These are phyloP conservation scores for Sclerotinia borealis DNA, from an alignment of 2,329 filamentous ascomycete species.

Conservation along the genomic window DNA sequence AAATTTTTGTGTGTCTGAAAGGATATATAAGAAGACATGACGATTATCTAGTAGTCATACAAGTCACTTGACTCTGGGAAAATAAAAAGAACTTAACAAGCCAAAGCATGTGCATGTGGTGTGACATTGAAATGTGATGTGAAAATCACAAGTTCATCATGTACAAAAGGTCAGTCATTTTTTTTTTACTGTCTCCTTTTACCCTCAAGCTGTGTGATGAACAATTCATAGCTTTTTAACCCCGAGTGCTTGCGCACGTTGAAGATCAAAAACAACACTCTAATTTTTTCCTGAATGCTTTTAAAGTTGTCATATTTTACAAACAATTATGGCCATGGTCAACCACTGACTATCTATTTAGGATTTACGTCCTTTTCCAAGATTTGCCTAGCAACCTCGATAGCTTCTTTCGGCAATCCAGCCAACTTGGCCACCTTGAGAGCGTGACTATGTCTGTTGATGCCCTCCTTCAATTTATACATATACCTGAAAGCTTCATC, in stretches of 20 bases:
- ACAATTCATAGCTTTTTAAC: slow-evolving; percentile 36
- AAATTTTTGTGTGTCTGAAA: slow-evolving; percentile 15
- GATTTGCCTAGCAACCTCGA: slow-evolving; percentile 52
- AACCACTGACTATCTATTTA: slow-evolving; percentile 49
- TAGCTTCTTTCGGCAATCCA: slow-evolving; percentile 67
- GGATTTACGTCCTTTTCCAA: slow-evolving; percentile 34
- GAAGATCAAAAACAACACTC: slow-evolving; percentile 37
- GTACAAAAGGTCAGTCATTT: slow-evolving; percentile 23
- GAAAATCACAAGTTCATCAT: slow-evolving; percentile 5
- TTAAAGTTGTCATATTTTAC: slow-evolving; percentile 39
- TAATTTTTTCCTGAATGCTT: slow-evolving; percentile 38
- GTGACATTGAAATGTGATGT: slow-evolving; percentile 11
- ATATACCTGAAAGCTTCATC: slow-evolving; percentile 69
- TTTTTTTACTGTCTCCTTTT: slow-evolving; percentile 10
- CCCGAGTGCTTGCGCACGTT: slow-evolving; percentile 33
- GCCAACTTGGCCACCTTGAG: slow-evolving; percentile 90
- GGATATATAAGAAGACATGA: slow-evolving; percentile 21
- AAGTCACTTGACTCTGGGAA: slow-evolving; percentile 26
- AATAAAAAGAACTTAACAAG: slow-evolving; percentile 18
- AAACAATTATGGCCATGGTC: slow-evolving; percentile 26
- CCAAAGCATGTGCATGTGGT: slow-evolving; percentile 12
- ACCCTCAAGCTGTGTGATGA: slow-evolving; percentile 32
- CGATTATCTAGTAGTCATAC: slow-evolving; percentile 23
- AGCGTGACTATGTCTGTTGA: slow-evolving; percentile 85
- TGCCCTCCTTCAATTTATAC: slow-evolving; percentile 71